Conservation (phyloP, 208 protist genomes). For the Trichomonas tenax region DNA sequence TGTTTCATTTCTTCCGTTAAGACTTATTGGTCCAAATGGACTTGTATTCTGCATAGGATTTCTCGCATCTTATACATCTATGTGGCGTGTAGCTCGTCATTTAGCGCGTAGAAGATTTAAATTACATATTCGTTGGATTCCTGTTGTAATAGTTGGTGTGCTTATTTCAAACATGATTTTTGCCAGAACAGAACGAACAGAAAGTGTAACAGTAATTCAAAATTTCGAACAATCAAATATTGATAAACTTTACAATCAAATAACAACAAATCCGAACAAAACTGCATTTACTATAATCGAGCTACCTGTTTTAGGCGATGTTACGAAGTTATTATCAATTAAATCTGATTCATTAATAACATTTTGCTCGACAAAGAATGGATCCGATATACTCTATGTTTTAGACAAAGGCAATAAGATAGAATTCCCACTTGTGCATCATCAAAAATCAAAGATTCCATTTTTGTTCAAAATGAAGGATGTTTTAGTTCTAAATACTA, state of each 20-base stretch:
- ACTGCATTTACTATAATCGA: neutral
- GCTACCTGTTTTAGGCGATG: neutral
- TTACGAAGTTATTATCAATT: neutral
- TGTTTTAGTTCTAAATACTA: neutral
- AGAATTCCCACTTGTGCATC: neutral
- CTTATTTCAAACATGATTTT: neutral
- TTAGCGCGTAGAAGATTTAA: neutral
- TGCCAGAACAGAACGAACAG: neutral
- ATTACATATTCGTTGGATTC: neutral
- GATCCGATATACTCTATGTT: neutral
- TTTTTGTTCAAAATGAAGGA: neutral
- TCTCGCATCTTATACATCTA: neutral
- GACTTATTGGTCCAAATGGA: neutral
- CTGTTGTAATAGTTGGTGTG: neutral
- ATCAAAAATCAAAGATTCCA: neutral
- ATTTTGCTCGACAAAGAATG: neutral
- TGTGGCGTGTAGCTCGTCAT: neutral
- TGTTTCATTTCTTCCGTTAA: neutral
- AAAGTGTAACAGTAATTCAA: neutral
- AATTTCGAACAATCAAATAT: neutral
- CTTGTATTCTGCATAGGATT: neutral
- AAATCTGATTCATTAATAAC: neutral
- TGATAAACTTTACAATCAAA: neutral
- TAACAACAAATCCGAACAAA: neutral
- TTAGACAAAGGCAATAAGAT: neutral